Evolutionary conservation across 164 flowering plant species (phyloP).

Genomic region (Litsea cubeba): DNA sequence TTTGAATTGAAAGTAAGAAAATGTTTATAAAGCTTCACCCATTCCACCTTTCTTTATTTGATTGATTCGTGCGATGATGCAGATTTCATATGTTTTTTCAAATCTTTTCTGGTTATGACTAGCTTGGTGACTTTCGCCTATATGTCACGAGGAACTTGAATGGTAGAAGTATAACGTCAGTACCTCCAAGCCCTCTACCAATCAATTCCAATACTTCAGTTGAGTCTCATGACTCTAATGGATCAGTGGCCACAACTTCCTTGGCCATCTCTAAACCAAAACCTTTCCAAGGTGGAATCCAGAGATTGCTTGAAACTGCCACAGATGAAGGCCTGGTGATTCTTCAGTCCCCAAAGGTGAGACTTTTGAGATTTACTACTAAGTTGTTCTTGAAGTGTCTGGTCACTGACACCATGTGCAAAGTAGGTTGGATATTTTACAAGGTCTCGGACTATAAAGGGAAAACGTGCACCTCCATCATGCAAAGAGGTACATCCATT

Average conservation of each 20-base stretch:
- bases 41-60: background rate
- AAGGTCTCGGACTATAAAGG: constrained; percentile 69
- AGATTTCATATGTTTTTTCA: background rate
- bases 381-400: background rate
- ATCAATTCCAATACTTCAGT: constrained; percentile 17
- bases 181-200: constrained; percentile 31
- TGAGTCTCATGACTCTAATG: constrained; percentile 39
- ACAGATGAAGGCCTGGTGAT: constrained; percentile 68
- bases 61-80: background rate
- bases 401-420: constrained; percentile 11
- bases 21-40: background rate
- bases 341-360: constrained; percentile 67
- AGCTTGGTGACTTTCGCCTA: constrained; percentile 70
- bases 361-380: background rate
- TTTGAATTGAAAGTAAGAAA: constrained; percentile 67
- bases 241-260: constrained; percentile 41
- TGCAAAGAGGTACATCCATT: constrained; percentile 64
- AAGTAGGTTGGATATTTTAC: constrained; percentile 76
- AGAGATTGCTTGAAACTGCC: constrained; percentile 49
- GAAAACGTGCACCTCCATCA: constrained; percentile 64
- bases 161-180: constrained; percentile 25
- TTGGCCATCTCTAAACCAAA: constrained; percentile 47
- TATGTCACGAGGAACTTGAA: constrained; percentile 47
- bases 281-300: constrained; percentile 22
- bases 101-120: constrained; percentile 9